These are phyloP conservation scores for Thymus mandschuricus DNA, from an alignment of 257 asterid genomes.

Conservation along the genomic window DNA sequence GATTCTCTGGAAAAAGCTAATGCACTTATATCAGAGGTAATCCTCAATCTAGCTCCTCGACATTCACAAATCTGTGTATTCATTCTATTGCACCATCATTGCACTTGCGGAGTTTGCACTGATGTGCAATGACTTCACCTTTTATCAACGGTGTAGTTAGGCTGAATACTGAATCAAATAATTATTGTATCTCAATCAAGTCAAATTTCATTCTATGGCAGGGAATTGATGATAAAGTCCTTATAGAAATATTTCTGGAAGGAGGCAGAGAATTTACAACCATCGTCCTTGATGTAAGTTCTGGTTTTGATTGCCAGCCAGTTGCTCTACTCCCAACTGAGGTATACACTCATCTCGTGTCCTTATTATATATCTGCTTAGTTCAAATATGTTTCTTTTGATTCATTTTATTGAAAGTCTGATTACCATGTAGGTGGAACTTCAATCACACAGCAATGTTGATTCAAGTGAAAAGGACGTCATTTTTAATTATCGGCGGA, in stretches of 20 bases:
- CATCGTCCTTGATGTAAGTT: conserved; percentile 81
- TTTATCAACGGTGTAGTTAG: background rate
- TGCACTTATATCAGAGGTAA: conserved; percentile 74
- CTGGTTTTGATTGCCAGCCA: conserved; percentile 66
- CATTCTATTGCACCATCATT: conserved; percentile 13
- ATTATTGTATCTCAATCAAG: conserved; percentile 15
- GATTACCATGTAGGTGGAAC: conserved; percentile 67
- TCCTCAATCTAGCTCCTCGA: conserved; percentile 26
- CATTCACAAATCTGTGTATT: conserved; percentile 1
- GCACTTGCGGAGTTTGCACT: no score
- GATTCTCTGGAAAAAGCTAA: conserved; percentile 78
- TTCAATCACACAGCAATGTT: conserved; percentile 57
- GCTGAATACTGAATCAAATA: conserved; percentile 28
- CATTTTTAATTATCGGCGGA: conserved; percentile 76
- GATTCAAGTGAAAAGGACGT: conserved; percentile 69
- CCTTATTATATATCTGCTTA: conserved; percentile 10
- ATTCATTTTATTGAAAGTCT: conserved; percentile 17
- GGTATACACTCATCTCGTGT: conserved; percentile 43
- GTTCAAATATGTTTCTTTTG: background rate
- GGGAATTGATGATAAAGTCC: conserved; percentile 88
- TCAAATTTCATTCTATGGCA: conserved; percentile 34
- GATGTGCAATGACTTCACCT: background rate
- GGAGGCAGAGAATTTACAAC: conserved; percentile 93
- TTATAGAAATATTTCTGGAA: conserved; percentile 81
- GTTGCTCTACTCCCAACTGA: conserved; percentile 85